Evolutionary conservation across 2,329 filamentous ascomycete genomes (phyloP), one percentile per base, ranked within the genome.

Genomic region (Conoideocrella luteorostrata): DNA sequence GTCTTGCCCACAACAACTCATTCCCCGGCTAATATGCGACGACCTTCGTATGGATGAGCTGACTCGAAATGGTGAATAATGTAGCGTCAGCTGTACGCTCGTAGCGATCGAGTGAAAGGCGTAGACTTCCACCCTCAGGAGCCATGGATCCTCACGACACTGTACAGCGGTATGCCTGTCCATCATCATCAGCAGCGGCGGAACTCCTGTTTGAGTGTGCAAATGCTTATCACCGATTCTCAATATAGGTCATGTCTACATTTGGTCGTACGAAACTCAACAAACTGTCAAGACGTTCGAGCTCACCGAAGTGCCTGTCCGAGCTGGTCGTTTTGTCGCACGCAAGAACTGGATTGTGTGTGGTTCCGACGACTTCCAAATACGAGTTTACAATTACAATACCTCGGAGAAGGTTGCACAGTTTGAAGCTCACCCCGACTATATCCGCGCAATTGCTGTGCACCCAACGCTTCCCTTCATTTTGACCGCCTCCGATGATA

Each of bases 321-420:
- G 93, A 67, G 93, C 93, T 50, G 93, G 93, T 60, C 87, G 93
- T 56, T 98, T 98, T 67, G 82, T 98, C 61, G 88, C 93, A 55
- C 81, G 93, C 58, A 98, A 98, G 82, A 98, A 97, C 69, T 98
- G 93, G 93, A 94, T 95, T 56, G 88, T 95, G 44, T 93, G 88
- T 69, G 93, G 93, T 61, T 98, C 85, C 54, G 88, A 95, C 71
- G 88, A 95, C 71, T 95, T 94, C 71, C 77, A 82, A 62, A 66
- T 82, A 43, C 86, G 91, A 56, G 87, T 95, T 51, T 95, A 95
- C 78, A 97, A 98, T 73, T 98, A 97, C 78, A 97, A 98, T 71
- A 98, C 93, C 43, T 95, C 88, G 48, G 93, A 98, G 70, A 97
- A 96, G 78, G 93, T 97, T 59, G 91, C 89, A 43, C 87, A 87